Conservation (phyloP, 306 rosid species). For the Glycine soja region DNA sequence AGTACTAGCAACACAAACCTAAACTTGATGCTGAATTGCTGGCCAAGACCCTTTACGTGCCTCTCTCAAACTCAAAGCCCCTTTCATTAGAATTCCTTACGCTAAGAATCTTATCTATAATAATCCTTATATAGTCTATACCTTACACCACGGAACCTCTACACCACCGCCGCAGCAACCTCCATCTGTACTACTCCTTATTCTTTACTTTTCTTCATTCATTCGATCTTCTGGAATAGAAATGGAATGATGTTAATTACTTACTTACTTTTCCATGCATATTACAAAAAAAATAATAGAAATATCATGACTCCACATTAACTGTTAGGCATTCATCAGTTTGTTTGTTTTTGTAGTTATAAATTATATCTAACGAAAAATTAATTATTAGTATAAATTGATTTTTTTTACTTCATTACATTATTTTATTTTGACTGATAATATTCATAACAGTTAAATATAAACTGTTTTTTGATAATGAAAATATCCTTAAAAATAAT, state of each 20-base stretch:
- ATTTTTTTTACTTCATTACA: too few species aligned
- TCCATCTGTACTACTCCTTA: background rate
- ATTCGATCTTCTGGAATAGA: slow-evolving; percentile 21
- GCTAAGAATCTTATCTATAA: slow-evolving; percentile 60
- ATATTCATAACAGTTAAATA: too few species aligned
- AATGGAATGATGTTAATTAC: background rate
- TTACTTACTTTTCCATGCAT: background rate
- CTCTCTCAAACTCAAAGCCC: slow-evolving; percentile 48
- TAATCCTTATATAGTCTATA: too few species aligned
- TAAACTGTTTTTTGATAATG: too few species aligned
- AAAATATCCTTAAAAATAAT: too few species aligned
- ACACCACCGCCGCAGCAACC: slow-evolving; percentile 38
- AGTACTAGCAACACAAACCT: background rate
- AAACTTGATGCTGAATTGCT: slow-evolving; percentile 53
- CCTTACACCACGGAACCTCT: slow-evolving; percentile 58
- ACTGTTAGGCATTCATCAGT: too few species aligned
- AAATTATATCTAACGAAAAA: too few species aligned
- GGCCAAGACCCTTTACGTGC: slow-evolving; percentile 65
- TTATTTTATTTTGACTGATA: too few species aligned
- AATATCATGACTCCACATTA: too few species aligned
- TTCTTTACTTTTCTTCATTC: slow-evolving; percentile 26
- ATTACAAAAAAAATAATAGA: too few species aligned
- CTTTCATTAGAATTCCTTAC: slow-evolving; percentile 52
- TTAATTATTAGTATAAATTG: too few species aligned
- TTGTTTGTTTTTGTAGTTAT: too few species aligned